Conservation (phyloP, 2,329 filamentous ascomycete species). For the Metarhizium guizhouense region DNA sequence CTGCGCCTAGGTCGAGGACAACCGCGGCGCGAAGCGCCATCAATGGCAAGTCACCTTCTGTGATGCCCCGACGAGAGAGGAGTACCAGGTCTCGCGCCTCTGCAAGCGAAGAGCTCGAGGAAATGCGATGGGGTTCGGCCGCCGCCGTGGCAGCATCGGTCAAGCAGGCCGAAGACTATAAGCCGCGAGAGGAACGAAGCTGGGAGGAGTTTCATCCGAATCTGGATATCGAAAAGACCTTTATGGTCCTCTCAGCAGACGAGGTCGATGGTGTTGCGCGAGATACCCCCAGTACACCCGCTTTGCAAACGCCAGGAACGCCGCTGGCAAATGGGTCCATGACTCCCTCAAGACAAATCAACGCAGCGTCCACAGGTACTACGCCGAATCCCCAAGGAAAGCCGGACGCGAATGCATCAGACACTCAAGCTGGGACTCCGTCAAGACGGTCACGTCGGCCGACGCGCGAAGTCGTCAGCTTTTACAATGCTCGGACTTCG, state of each 20-base stretch:
- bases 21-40: conserved; percentile 37
- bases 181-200: conserved; percentile 88
- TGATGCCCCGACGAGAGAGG: conserved; percentile 46
- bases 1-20: conserved; percentile 29
- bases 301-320: conserved; percentile 17
- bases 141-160: conserved; percentile 81
- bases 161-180: conserved; percentile 91
- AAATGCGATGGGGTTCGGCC: conserved; percentile 74
- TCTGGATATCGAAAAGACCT: conserved; percentile 75
- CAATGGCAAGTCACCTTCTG: conserved; percentile 26
- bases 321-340: conserved; percentile 28
- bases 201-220: conserved; percentile 98
- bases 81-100: conserved; percentile 45
- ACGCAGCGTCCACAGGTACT: conserved; percentile 32
- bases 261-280: conserved; percentile 69
- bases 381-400: conserved; percentile 30
- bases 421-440: conserved; percentile 22
- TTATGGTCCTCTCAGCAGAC: conserved; percentile 71
- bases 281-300: conserved; percentile 28
- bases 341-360: conserved; percentile 38
- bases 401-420: conserved; percentile 21
- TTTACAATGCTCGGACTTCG: conserved; percentile 41
- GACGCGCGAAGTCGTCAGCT: conserved; percentile 40
- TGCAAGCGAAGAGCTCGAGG: conserved; percentile 44
- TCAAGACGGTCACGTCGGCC: conserved; percentile 32